Conservation (phyloP, 169 alveolate genomes). For the Toxoplasma gondii region DNA sequence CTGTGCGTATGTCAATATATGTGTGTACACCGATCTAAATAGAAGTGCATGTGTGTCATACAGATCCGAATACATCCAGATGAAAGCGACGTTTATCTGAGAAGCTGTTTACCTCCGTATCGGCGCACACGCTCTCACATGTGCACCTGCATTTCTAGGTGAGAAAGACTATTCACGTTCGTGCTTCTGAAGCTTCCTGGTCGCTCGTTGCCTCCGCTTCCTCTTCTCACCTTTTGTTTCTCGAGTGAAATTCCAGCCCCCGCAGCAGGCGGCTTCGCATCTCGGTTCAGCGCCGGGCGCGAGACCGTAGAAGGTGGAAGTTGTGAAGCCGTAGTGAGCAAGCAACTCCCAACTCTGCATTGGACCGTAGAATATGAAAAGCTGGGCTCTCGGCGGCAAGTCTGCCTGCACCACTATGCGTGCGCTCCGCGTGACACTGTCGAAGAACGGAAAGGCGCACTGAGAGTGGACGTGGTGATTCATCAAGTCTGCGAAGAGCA, state of each 20-base stretch:
- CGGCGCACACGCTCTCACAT: too few relatives aligned
- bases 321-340: slow-evolving; percentile 51
- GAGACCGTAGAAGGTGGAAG: slow-evolving; percentile 26
- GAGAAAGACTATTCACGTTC: too few relatives aligned
- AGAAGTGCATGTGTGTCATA: too few relatives aligned
- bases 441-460: slow-evolving; percentile 50
- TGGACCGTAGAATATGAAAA: slow-evolving; percentile 59
- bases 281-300: not conserved
- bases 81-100: too few relatives aligned
- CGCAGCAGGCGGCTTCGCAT: slow-evolving; percentile 21
- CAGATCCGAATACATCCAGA: too few relatives aligned
- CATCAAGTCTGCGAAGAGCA: slow-evolving; percentile 56
- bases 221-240: not conserved
- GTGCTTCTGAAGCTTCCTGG: too few relatives aligned
- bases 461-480: slow-evolving; percentile 62
- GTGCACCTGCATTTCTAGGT: not conserved
- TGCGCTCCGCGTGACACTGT: not conserved
- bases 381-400: slow-evolving; percentile 49
- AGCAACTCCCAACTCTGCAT: slow-evolving; percentile 63
- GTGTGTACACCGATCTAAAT: too few relatives aligned
- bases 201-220: too few relatives aligned
- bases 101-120: too few relatives aligned
- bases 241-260: not conserved
- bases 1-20: too few relatives aligned
- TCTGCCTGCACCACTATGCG: slow-evolving; percentile 47